A percentile compares a stretch with the other conserved stretches of the same genome.
phyloP scores from a whole-genome alignment of 768 basidiomycete species.

The Ramaria rubella region DNA sequence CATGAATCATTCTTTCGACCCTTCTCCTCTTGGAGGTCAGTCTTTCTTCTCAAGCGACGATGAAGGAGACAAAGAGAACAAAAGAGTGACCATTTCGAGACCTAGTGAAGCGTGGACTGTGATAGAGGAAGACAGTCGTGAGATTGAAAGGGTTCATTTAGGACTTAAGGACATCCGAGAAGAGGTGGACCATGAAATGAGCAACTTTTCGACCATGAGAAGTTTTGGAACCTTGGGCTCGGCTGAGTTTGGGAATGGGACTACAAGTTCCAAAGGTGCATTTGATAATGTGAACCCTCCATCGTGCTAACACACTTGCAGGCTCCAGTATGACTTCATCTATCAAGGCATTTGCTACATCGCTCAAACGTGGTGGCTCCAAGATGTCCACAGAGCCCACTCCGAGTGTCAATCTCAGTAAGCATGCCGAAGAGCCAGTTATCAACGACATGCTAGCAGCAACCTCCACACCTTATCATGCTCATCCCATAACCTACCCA shows the following conservation, averaged over 20 bases:
- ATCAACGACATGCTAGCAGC: conserved; percentile 29
- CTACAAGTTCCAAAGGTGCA: conserved; percentile 50
- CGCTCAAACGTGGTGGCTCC: conserved; percentile 51
- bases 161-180: conserved; percentile 45
- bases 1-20: conserved; percentile 49
- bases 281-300: conserved; percentile 8
- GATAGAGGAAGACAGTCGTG: conserved; percentile 49
- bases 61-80: conserved; percentile 23
- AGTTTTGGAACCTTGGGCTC: not conserved
- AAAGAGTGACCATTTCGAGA: conserved; percentile 33
- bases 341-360: conserved; percentile 68
- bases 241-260: conserved; percentile 60
- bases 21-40: conserved; percentile 29
- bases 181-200: conserved; percentile 40
- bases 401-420: not conserved
- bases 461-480: conserved; percentile 4
- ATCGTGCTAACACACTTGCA: not conserved
- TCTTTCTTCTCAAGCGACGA: conserved; percentile 13
- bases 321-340: conserved; percentile 48
- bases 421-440: conserved; percentile 5
- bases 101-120: conserved; percentile 82
- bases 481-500: not conserved
- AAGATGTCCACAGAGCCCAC: conserved; percentile 6
- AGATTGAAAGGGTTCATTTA: not conserved
- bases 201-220: not conserved